Base-by-base conservation (phyloP, 2,329 filamentous ascomycete species). In the Cytospora mali region DNA sequence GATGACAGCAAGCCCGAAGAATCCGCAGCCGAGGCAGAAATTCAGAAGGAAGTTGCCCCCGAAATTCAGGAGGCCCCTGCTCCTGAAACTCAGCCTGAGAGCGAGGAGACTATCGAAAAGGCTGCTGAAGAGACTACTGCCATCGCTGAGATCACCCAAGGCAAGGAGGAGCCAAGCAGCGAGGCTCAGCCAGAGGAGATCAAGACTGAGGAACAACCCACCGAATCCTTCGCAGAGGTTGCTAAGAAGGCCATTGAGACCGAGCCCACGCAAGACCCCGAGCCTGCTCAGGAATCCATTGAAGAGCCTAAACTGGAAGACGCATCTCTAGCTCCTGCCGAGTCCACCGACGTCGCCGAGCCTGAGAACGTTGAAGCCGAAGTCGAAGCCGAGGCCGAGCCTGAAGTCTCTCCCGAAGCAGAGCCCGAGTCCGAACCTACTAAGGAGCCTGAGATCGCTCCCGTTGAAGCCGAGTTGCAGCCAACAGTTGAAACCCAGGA, bases 121-220 rank as follows among this genome's bases (percentile, higher is more conserved):
- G 16, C 64, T 11, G 49, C 29, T 23, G 63, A 61, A 23, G 56
- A 61, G 6, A 58, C 62, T 18, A 7, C 55, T 52, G 53, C 58
- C 42, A 29, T 54, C 18, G 46, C 51, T 60, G 59, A 52, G 42
- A 64, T 61, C 9, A 25, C 48, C 18, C 33, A 50, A 29, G 55
- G 55, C 18, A 49, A 66, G 57, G 49, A 35, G 10, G 62, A 60
- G 18, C 35, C 55, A 56, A 49, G 13, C 25, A 58, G 55, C 5
- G 55, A 35, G 28, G 18, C 33, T 25, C 31, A 46, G 62, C 33
- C 66, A 66, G 67, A 31, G n/a, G 55, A 28, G 9, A 50, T 25
- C 23, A 39, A 61, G 42, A 7, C 18, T 14, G 53, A 56, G 25
- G 46, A 58, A 6, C 39, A 25, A 16, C 9, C 18, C 25, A 48